A percentile compares a stretch with the other conserved stretches of the same genome.
phyloP scores from a whole-genome alignment of 768 basidiomycete species.

The Lactarius pseudohatsudake region DNA sequence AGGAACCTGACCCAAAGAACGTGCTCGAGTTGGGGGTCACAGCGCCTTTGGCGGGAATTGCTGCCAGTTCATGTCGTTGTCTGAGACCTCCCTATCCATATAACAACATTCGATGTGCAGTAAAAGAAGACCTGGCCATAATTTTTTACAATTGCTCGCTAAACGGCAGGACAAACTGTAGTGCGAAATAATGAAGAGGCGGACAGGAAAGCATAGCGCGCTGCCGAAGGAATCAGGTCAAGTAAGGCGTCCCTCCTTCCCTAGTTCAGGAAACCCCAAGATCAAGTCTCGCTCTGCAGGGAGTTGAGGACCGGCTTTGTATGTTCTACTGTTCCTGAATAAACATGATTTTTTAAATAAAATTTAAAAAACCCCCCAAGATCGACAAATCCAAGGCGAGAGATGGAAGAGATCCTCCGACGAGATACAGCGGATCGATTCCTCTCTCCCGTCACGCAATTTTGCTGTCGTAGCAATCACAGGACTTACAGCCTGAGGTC shows the following conservation, averaged over 20 bases:
- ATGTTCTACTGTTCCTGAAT: too few relatives aligned
- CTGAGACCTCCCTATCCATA: too few relatives aligned
- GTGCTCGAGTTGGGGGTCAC: background rate
- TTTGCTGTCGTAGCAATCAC: background rate
- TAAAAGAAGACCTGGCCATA: background rate
- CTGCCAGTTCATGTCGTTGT: background rate
- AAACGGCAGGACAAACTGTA: background rate
- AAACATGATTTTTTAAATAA: too few relatives aligned
- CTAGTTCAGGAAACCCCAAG: background rate
- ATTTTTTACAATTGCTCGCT: background rate
- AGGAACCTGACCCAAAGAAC: background rate
- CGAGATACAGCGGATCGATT: background rate
- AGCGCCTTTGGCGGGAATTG: background rate
- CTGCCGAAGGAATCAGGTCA: background rate
- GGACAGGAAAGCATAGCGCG: background rate
- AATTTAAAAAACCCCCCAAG: too few relatives aligned
- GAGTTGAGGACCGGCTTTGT: too few relatives aligned
- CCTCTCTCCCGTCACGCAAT: background rate
- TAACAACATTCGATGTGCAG: too few relatives aligned
- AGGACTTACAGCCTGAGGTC: background rate
- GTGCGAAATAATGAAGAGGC: background rate
- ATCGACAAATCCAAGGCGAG: background rate
- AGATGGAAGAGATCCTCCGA: background rate
- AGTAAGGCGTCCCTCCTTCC: background rate
- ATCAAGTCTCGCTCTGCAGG: background rate